phyloP scores from a whole-genome alignment of 345 rosid species.

The Salix viminalis region DNA sequence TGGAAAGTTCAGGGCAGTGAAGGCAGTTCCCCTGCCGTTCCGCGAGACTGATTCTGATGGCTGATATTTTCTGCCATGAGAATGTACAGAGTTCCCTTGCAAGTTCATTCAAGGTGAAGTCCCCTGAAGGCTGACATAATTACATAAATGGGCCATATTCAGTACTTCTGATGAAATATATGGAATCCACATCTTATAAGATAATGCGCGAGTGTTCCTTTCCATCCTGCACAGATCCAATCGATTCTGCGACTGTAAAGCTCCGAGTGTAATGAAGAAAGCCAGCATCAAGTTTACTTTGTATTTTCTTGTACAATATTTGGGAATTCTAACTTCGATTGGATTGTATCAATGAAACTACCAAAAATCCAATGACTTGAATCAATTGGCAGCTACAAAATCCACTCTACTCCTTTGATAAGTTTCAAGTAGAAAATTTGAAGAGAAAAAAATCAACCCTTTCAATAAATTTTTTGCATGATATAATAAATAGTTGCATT shows the following conservation, averaged over 20 bases:
- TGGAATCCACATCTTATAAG: neutral
- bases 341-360: neutral
- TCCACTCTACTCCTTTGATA: neutral
- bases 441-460: neutral
- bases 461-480: neutral
- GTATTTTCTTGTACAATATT: neutral
- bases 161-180: neutral
- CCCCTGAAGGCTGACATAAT: neutral
- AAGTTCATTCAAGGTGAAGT: neutral
- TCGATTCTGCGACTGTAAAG: slow-evolving; percentile 12
- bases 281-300: neutral
- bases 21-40: slow-evolving; percentile 82
- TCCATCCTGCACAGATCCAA: slow-evolving; percentile 4
- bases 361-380: neutral
- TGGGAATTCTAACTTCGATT: neutral
- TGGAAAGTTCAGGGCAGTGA: slow-evolving; percentile 83
- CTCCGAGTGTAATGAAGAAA: neutral
- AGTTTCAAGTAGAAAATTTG: neutral
- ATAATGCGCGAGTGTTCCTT: neutral
- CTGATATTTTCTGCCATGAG: slow-evolving; percentile 14
- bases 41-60: slow-evolving; percentile 62
- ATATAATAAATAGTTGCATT: neutral
- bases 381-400: neutral
- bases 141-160: neutral
- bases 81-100: neutral